A percentile compares a stretch with the other conserved stretches of the same genome.
Evolutionary conservation across 73 alveolate species (phyloP).

Genomic region (Stentor coeruleus): DNA sequence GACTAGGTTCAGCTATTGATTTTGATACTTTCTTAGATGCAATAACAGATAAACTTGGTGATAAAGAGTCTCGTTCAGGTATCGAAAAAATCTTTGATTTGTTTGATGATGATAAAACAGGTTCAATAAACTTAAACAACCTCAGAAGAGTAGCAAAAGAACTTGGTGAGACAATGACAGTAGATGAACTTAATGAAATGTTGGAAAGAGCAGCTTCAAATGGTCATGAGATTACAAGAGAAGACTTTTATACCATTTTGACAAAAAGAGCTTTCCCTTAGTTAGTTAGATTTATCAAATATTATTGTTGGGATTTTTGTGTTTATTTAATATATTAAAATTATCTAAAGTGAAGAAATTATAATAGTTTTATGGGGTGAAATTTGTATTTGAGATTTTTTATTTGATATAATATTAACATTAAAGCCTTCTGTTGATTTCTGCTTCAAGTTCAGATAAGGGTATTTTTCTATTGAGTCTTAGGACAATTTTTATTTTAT

Average conservation of each 20-base stretch:
- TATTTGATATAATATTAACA: too few relatives aligned
- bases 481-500: background rate
- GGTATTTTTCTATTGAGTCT: background rate
- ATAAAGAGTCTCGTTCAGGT: constrained; percentile 81
- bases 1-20: constrained; percentile 75
- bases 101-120: constrained; percentile 84
- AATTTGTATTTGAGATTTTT: too few relatives aligned
- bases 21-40: constrained; percentile 87
- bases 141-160: constrained; percentile 87
- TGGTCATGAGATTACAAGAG: constrained; percentile 87
- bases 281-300: too few relatives aligned
- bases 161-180: constrained; percentile 88
- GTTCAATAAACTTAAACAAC: constrained; percentile 72
- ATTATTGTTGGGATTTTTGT: too few relatives aligned
- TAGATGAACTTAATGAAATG: constrained; percentile 84
- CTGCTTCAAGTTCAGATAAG: background rate
- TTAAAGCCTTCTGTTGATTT: background rate
- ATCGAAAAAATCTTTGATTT: constrained; percentile 82
- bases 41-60: constrained; percentile 84
- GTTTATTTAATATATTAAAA: too few relatives aligned
- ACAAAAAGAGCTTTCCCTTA: constrained; percentile 61
- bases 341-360: too few relatives aligned
- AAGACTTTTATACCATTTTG: constrained; percentile 93
- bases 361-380: too few relatives aligned
- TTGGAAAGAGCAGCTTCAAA: constrained; percentile 88